These are phyloP conservation scores for Ganoderma lucidum DNA, from an alignment of 1,284 basidiomycete genomes.

Conservation along the genomic window DNA sequence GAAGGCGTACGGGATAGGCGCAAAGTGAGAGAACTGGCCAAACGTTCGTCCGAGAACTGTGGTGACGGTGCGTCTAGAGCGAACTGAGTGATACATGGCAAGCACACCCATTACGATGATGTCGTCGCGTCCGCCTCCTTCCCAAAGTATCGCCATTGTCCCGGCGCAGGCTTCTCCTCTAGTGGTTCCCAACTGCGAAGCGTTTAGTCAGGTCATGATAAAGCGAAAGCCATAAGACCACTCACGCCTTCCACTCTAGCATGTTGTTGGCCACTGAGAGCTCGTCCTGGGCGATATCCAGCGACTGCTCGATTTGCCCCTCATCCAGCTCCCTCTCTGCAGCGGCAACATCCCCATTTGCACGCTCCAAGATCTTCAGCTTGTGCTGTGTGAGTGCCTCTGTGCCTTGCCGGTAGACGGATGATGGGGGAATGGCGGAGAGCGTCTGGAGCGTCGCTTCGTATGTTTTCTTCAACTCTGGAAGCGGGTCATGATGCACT, in stretches of 20 bases:
- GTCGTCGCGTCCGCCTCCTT: constrained; percentile 53
- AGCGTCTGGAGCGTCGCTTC: constrained; percentile 81
- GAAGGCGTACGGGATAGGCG: background rate
- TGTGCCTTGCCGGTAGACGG: constrained; percentile 91
- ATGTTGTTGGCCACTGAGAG: constrained; percentile 83
- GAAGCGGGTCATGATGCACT: constrained; percentile 83
- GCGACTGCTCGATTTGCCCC: constrained; percentile 85
- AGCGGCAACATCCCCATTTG: constrained; percentile 68
- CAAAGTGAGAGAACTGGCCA: background rate
- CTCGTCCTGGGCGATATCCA: constrained; percentile 89
- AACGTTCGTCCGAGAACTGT: background rate
- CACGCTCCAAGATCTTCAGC: constrained; percentile 76
- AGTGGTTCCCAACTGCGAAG: constrained; percentile 85
- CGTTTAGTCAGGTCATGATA: constrained; percentile 19
- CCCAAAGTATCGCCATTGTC: constrained; percentile 90
- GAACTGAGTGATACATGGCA: constrained; percentile 12
- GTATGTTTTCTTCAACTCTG: constrained; percentile 81
- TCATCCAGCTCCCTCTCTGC: constrained; percentile 81
- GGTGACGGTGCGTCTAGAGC: background rate
- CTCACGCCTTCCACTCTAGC: constrained; percentile 96
- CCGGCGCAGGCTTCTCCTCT: constrained; percentile 80
- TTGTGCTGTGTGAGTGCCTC: constrained; percentile 90
- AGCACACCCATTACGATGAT: constrained; percentile 30
- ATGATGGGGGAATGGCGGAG: constrained; percentile 75
- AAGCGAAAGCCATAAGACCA: constrained; percentile 38